These are phyloP conservation scores for Glonium stellatum DNA, from an alignment of 495 filamentous ascomycete genomes.

Conservation along the genomic window DNA sequence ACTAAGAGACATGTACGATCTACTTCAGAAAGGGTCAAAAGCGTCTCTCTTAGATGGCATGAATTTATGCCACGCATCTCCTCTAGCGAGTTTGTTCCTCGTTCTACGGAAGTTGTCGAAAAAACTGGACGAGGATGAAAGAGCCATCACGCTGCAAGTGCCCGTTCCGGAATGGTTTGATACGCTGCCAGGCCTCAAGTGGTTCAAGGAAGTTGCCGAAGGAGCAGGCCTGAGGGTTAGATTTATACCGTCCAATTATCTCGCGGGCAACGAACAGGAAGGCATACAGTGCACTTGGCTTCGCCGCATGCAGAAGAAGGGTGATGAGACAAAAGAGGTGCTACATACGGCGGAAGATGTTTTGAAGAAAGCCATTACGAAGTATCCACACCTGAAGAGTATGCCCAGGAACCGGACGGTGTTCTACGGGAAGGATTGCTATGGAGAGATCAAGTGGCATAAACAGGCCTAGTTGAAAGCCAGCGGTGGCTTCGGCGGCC, in stretches of 20 bases:
- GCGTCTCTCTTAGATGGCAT: background rate
- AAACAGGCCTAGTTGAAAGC: background rate
- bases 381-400: background rate
- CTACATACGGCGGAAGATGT: background rate
- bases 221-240: slow-evolving; percentile 9
- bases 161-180: slow-evolving; percentile 5
- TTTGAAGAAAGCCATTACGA: background rate
- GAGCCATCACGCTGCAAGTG: slow-evolving; percentile 4
- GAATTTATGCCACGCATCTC: background rate
- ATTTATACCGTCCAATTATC: background rate
- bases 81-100: slow-evolving; percentile 4
- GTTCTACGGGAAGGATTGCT: background rate
- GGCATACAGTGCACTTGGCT: background rate
- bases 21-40: background rate
- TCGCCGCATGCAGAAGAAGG: background rate
- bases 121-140: background rate
- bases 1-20: background rate
- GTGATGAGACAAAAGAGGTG: background rate
- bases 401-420: background rate
- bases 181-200: background rate
- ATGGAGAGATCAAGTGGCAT: background rate
- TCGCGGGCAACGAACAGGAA: background rate
- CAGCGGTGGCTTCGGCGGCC: too few species aligned
- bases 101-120: slow-evolving; percentile 8
- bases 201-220: slow-evolving; percentile 10